Base-by-base conservation (phyloP, 108 stramenopile genomes). In the Conticribra guillardii region DNA sequence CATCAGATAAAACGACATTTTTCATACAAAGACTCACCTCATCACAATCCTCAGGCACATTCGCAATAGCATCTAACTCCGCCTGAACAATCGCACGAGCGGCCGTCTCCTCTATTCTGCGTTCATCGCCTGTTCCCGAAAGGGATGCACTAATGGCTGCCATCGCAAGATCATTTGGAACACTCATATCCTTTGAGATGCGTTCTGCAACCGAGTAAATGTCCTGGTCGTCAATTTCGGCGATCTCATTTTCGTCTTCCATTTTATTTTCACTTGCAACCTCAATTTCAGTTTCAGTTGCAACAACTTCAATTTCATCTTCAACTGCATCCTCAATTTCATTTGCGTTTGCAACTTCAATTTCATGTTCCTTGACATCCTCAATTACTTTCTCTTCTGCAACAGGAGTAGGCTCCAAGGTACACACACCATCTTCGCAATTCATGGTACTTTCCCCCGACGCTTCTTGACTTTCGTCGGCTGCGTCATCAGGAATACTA, bases 131-230 rank as follows among this genome's bases (percentile, higher is more conserved):
- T 3, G 41, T 72, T 21, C 70, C 48, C 4, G 73, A 71, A 24
- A 79, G 73, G 23, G 93, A 87, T 37, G 90, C 87, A 21, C 79
- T 82, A 19, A 91, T 58, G 49, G 93, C 90, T 2, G 93, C 93
- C 84, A 85, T 74, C 45, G 75, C 85, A 67, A 94, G 64, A 27
- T 81, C 62, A 9, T 60, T 45, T 51, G 89, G 84, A 9, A 91
- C 88, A 9, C 81, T 64, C 82, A 90, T 82, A 17, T 88, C 87
- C 7, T 60, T 58, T 2, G 93, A 64, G 15, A 94, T 77, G 0
- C 54, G 24, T 9, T 65, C 60, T 2, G 89, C 85, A 29, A 91
- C 48, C 21, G 78, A 73, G 23, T 68, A 32, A n/a, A 82, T 69
- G 50, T 86, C 72, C 50, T n/a, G n/a, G n/a, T n/a, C n/a, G n/a